Base-by-base conservation (phyloP, 805 yeast genomes). In the Kregervanrija pseudodelftensis region DNA sequence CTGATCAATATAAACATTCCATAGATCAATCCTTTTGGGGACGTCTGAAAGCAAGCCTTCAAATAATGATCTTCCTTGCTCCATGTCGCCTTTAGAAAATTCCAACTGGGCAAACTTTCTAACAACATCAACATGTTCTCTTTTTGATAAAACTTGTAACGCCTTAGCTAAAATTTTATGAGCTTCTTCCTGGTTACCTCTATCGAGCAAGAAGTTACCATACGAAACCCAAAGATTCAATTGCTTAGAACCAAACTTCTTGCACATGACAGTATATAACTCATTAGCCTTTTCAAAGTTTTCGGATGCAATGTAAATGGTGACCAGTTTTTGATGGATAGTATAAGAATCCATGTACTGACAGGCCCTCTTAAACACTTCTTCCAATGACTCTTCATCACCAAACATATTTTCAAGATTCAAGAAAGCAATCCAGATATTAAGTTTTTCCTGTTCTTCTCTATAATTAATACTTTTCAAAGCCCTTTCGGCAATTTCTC, bases 371-470 rank as follows among this genome's bases (percentile, higher is more conserved):
- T 80, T 82, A 76, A 93, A 91, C 0, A 77, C 76, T 33, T 81
- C 87, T 39, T 88, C 89, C 44, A 90, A 64, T 2, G 93, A 68
- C 49, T 88, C 97, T 8, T 80, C 81, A 16, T 85, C 75, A 45
- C 99, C 99, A 65, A 93, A 93, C 12, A 89, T 80, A 63, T 86
- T 88, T 66, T 93, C 99, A 74, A 95, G 75, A 67, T 93, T 93
- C 56, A 93, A 76, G 58, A 89, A 65, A 0, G 98, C 99, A 63
- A 91, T 85, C 98, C 98, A 95, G 39, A 93, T 83, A 60, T 93
- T 93, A 66, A 89, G 65, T 65, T 89, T 87, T 64, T 93, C 98
- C 55, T 80, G 82, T 64, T 93, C 98, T 58, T 90, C 96, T 58
- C 96, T 79, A 67, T 81, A 87, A 56, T 78, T 80, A 54, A 93